Conservation (phyloP, 192 early-diverging fungal species). For the Podila epicladia region DNA sequence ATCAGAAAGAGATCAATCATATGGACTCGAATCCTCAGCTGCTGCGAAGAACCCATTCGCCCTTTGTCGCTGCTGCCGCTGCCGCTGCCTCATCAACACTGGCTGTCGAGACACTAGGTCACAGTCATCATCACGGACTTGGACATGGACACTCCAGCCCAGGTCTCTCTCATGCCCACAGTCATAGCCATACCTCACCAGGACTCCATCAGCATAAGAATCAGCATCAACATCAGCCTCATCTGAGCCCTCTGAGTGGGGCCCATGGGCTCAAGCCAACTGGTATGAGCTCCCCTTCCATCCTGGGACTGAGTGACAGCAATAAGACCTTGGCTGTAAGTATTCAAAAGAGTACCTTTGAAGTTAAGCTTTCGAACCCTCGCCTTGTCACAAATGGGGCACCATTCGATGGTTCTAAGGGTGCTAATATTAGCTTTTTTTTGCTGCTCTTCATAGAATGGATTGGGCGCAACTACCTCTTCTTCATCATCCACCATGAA, state of each 20-base stretch:
- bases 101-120: conserved; percentile 17
- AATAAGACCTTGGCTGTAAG: not conserved
- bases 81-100: conserved; percentile 20
- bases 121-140: conserved; percentile 1
- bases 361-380: not conserved
- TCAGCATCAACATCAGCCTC: conserved; percentile 13
- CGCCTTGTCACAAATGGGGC: no score
- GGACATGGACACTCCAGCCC: conserved; percentile 7
- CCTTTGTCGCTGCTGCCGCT: conserved; percentile 30
- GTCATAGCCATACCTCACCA: conserved; percentile 14
- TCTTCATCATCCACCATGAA: conserved; percentile 22
- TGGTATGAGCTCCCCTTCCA: conserved; percentile 16
- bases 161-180: conserved; percentile 9
- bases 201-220: conserved; percentile 18
- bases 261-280: conserved; percentile 14
- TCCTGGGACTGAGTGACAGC: not conserved
- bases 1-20: not conserved
- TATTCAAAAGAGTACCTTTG: not conserved
- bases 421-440: not conserved
- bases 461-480: conserved; percentile 1
- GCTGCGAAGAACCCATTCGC: conserved; percentile 43
- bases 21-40: conserved; percentile 41
- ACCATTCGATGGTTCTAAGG: no score
- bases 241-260: conserved; percentile 1
- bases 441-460: conserved; percentile 2